These are phyloP conservation scores for Plantago lanceolata DNA, from an alignment of 305 asterid genomes.

Conservation along the genomic window DNA sequence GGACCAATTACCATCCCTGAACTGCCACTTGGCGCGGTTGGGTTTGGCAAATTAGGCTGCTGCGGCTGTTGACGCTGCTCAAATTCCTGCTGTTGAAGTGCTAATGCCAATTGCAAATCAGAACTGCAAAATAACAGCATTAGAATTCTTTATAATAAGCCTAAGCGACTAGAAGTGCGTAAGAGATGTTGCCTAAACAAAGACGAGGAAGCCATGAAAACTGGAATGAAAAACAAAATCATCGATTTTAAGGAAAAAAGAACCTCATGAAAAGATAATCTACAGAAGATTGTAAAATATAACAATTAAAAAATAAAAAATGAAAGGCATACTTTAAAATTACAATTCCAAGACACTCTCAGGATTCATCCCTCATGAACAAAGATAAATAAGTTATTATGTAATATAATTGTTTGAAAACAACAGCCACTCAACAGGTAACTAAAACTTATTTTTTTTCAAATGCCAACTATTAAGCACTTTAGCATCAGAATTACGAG, in stretches of 20 bases:
- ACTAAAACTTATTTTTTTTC: no score
- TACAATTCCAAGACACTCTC: background rate
- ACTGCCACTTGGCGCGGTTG: conserved; percentile 37
- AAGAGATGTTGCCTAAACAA: background rate
- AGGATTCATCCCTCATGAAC: background rate
- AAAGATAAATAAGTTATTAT: background rate
- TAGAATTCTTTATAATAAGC: background rate
- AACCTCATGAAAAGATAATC: no score
- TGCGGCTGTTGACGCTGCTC: conserved; percentile 60
- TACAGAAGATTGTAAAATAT: no score
- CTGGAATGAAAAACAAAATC: background rate
- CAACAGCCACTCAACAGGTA: no score
- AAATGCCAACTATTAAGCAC: background rate
- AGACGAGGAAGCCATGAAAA: no score
- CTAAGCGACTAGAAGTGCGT: background rate
- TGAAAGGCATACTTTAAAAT: background rate
- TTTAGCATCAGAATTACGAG: background rate
- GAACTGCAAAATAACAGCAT: conserved; percentile 51
- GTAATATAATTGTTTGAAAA: background rate
- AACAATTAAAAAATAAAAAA: background rate
- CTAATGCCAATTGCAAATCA: conserved; percentile 86
- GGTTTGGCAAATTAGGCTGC: conserved; percentile 43
- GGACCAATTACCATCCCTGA: conserved; percentile 78
- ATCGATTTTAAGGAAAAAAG: no score
- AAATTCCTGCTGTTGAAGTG: conserved; percentile 93